These are phyloP conservation scores for Neurospora tetraspora DNA, from an alignment of 495 filamentous ascomycete genomes.

Conservation along the genomic window DNA sequence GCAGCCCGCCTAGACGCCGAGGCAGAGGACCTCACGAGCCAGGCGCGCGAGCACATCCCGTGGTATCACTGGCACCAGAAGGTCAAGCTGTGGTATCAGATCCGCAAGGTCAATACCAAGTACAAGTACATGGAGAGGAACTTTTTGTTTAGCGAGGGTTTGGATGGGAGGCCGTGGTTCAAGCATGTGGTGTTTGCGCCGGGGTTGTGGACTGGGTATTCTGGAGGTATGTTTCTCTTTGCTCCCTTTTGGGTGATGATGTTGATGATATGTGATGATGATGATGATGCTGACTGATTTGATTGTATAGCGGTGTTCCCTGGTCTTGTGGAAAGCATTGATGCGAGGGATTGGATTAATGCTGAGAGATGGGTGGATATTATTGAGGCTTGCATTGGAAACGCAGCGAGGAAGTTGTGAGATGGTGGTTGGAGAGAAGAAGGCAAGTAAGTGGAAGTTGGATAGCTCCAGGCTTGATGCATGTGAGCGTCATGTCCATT, in stretches of 20 bases:
- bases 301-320: conserved; percentile 56
- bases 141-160: conserved; percentile 67
- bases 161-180: conserved; percentile 81
- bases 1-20: conserved; percentile 48
- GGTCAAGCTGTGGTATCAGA: conserved; percentile 49
- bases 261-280: neutral
- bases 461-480: too few species aligned
- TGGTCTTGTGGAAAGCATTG: conserved; percentile 74
- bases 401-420: conserved; percentile 45
- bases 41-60: conserved; percentile 57
- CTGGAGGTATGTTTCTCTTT: conserved; percentile 43
- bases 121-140: conserved; percentile 73
- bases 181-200: conserved; percentile 91
- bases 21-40: conserved; percentile 53
- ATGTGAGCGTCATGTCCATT: too few species aligned
- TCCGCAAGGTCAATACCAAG: conserved; percentile 55
- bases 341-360: conserved; percentile 60
- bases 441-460: too few species aligned
- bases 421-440: conserved; percentile 5
- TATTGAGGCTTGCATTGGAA: conserved; percentile 55
- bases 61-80: conserved; percentile 75
- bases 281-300: conserved; percentile 8
- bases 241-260: neutral
- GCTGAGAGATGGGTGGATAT: conserved; percentile 72
- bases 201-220: conserved; percentile 80